A percentile compares a stretch with the other conserved stretches of the same genome.
phyloP scores from a whole-genome alignment of 2,329 filamentous ascomycete genomes.

The Sclerotinia glacialis region DNA sequence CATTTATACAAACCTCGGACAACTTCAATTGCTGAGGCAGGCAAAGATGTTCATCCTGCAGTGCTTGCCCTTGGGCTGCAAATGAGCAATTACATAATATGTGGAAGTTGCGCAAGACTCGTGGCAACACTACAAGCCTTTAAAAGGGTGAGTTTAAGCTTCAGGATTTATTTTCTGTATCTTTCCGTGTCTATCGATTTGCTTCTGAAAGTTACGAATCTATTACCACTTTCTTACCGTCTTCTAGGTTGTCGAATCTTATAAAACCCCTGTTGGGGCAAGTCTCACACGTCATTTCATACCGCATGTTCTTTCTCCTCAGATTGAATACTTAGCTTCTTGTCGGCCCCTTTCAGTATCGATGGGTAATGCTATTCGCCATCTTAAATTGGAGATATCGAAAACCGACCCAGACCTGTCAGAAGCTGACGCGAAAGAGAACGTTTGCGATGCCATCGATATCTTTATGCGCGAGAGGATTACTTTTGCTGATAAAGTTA shows the following conservation, averaged over 20 bases:
- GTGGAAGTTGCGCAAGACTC: conserved; percentile 83
- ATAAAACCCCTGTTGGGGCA: conserved; percentile 79
- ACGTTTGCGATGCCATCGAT: conserved; percentile 78
- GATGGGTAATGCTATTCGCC: conserved; percentile 95
- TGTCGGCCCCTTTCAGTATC: conserved; percentile 95
- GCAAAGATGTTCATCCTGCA: conserved; percentile 77
- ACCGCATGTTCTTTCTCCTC: conserved; percentile 84
- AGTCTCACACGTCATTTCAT: conserved; percentile 89
- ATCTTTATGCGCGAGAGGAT: conserved; percentile 88
- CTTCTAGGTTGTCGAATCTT: conserved; percentile 79
- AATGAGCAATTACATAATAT: conserved; percentile 76
- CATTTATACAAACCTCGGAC: conserved; percentile 76
- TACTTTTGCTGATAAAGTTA: conserved; percentile 80
- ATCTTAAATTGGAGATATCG: conserved; percentile 88
- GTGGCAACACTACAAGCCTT: conserved; percentile 87
- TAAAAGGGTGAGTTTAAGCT: conserved; percentile 62
- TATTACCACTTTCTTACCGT: conserved; percentile 22
- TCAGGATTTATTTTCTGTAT: neutral
- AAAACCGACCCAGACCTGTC: conserved; percentile 83
- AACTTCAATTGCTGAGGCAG: conserved; percentile 57
- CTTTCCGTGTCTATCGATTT: neutral
- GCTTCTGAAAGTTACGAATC: neutral
- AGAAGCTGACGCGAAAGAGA: conserved; percentile 76
- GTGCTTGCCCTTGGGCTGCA: conserved; percentile 84
- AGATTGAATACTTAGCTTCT: conserved; percentile 91